phyloP scores from a whole-genome alignment of 495 filamentous ascomycete genomes.

The Peziza echinospora region DNA sequence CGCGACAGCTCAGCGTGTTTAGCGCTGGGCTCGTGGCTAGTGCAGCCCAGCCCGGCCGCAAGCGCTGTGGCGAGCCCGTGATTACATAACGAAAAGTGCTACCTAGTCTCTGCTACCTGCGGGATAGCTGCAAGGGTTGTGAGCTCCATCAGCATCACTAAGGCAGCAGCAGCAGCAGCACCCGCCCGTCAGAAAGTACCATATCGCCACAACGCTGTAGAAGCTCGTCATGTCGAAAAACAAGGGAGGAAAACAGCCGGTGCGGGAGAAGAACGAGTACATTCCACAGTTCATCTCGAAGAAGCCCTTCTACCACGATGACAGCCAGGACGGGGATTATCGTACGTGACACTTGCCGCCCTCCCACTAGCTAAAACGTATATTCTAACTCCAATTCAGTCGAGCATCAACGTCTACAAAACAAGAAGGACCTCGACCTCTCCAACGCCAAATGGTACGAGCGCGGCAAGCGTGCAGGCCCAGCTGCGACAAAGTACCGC shows the following conservation, averaged over 20 bases:
- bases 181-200: no score
- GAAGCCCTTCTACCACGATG: slow-evolving; percentile 86
- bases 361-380: neutral
- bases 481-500: slow-evolving; percentile 83
- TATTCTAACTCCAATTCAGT: slow-evolving; percentile 21
- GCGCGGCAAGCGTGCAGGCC: slow-evolving; percentile 54
- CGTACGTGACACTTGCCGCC: slow-evolving; percentile 17
- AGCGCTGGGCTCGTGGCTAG: no score
- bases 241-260: slow-evolving; percentile 36
- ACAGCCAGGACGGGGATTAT: slow-evolving; percentile 64
- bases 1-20: no score
- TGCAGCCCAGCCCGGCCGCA: no score
- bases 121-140: no score
- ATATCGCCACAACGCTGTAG: no score
- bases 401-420: slow-evolving; percentile 84
- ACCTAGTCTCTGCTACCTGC: no score
- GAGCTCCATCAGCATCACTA: no score
- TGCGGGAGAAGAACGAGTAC: slow-evolving; percentile 54
- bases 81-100: no score
- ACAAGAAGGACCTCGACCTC: slow-evolving; percentile 37
- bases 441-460: slow-evolving; percentile 62
- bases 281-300: slow-evolving; percentile 96
- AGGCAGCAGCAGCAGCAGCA: no score
- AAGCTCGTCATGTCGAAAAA: slow-evolving; percentile 20
- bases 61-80: no score